phyloP scores from a whole-genome alignment of 176 grass and related monocot species.

The Lolium multiflorum region DNA sequence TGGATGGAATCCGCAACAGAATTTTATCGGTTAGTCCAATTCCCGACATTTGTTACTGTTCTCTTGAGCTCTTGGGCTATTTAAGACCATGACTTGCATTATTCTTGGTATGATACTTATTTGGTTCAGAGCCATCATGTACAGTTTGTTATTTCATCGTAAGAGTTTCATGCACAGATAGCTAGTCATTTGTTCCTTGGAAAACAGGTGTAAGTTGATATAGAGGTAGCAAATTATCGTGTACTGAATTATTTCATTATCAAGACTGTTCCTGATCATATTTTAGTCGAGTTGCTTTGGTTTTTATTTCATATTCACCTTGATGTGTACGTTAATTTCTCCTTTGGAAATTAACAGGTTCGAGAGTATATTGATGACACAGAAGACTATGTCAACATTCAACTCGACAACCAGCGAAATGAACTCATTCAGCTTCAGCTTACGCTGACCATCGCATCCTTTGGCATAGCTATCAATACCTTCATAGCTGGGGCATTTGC shows the following conservation, averaged over 20 bases:
- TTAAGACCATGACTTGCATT: background rate
- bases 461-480: constrained; percentile 76
- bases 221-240: background rate
- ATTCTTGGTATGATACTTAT: constrained; percentile 14
- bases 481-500: constrained; percentile 84
- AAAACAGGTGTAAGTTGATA: constrained; percentile 22
- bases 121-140: background rate
- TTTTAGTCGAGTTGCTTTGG: constrained; percentile 14
- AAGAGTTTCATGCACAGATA: constrained; percentile 8
- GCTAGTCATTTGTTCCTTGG: background rate
- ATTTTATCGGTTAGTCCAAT: constrained; percentile 88
- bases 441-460: constrained; percentile 80
- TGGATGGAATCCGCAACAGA: constrained; percentile 96
- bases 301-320: constrained; percentile 19
- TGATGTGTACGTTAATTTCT: constrained; percentile 27
- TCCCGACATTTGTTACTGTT: constrained; percentile 5
- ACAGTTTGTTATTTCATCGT: background rate
- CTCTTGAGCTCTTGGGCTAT: background rate
- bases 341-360: constrained; percentile 60
- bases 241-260: constrained; percentile 12
- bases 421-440: constrained; percentile 97
- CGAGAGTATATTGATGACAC: constrained; percentile 96
- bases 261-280: background rate
- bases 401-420: constrained; percentile 90
- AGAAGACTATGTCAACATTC: constrained; percentile 98